Percentiles rank a stretch among this genome's conserved stretches.
These are phyloP conservation scores for Cetraspora pellucida DNA, from an alignment of 192 early-diverging fungal species.

Conservation along the genomic window DNA sequence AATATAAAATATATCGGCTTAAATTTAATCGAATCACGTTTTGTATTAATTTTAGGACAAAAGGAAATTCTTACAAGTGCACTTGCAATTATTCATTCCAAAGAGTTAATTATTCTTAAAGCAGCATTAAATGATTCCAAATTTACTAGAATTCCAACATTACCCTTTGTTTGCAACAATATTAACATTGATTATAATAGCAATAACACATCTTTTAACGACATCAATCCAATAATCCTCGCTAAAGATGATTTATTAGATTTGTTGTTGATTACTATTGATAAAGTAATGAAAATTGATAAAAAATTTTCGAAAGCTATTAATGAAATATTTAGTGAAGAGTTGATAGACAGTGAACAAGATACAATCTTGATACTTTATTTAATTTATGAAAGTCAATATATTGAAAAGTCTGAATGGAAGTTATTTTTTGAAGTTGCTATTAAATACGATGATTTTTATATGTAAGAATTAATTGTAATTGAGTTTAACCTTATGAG, in stretches of 20 bases:
- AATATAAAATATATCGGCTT: too few relatives aligned
- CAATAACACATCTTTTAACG: neutral
- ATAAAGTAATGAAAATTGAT: conserved; percentile 3
- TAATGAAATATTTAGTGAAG: neutral
- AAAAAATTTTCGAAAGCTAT: neutral
- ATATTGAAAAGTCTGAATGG: conserved; percentile 1
- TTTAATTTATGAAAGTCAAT: conserved; percentile 7
- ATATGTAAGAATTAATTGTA: neutral
- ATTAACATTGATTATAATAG: neutral
- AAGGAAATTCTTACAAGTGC: neutral
- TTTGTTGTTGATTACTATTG: neutral
- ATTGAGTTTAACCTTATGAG: neutral
- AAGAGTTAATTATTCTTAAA: neutral
- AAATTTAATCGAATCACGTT: neutral
- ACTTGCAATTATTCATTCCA: neutral
- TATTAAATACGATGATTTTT: neutral
- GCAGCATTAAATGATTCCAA: neutral
- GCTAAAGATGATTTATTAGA: neutral
- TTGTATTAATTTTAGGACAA: neutral
- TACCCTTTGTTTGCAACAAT: neutral
- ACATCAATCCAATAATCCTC: too few relatives aligned
- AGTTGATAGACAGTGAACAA: neutral
- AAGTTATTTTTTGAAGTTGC: neutral
- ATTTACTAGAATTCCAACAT: neutral
- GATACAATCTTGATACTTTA: neutral